Evolutionary conservation across 2,329 filamentous ascomycete genomes (phyloP).

Genomic region (Karstenula rhodostoma): DNA sequence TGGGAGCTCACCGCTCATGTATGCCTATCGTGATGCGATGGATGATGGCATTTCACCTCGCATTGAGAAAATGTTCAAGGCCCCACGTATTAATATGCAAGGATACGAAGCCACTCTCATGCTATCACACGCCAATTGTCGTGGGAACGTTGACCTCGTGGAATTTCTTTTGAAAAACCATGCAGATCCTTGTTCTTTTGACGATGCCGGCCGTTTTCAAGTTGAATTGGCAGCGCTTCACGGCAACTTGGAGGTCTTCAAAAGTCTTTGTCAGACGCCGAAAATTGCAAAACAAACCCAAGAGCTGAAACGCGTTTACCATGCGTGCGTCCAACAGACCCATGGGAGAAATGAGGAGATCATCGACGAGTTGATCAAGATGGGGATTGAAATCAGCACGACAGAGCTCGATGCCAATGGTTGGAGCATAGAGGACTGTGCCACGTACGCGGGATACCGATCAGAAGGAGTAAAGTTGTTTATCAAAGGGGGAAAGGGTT

Average conservation of each 20-base stretch:
- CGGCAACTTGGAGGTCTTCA: slow-evolving; percentile 4
- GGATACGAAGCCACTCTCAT: background rate
- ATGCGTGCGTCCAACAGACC: slow-evolving; percentile 5
- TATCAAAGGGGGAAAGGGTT: no score
- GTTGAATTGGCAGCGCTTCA: slow-evolving; percentile 5
- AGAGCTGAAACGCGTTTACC: background rate
- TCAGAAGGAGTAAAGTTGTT: no score
- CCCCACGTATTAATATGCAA: background rate
- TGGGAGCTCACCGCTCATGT: background rate
- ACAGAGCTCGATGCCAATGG: background rate
- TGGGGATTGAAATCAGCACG: background rate
- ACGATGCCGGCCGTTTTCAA: slow-evolving; percentile 10
- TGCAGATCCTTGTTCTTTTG: slow-evolving; percentile 1
- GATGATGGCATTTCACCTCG: background rate
- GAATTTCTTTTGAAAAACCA: background rate
- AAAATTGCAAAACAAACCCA: background rate
- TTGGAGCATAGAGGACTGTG: background rate
- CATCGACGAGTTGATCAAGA: background rate
- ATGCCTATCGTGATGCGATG: background rate
- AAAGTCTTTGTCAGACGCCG: background rate
- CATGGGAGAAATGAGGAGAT: background rate
- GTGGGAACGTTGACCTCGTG: background rate
- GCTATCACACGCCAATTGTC: slow-evolving; percentile 9
- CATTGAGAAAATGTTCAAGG: background rate
- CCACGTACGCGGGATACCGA: background rate